phyloP scores from a whole-genome alignment of 208 protist species.

The Leishmania lainsoni region DNA sequence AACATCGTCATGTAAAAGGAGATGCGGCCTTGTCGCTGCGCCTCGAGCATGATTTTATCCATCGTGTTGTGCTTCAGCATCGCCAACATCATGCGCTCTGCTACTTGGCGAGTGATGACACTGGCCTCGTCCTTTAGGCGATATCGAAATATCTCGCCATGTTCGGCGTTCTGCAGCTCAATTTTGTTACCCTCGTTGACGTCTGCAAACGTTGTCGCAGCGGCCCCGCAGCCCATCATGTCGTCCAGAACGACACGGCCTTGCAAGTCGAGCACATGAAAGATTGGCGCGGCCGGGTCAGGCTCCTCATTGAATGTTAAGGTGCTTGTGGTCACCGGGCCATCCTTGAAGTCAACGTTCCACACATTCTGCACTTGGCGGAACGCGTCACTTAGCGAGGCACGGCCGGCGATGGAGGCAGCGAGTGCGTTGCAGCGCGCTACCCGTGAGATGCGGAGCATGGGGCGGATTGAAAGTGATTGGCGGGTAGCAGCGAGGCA shows the following conservation, averaged over 20 bases:
- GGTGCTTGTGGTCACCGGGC: constrained; percentile 43
- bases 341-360: constrained; percentile 66
- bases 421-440: constrained; percentile 29
- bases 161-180: constrained; percentile 11
- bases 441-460: constrained; percentile 24
- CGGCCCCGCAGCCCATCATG: background rate
- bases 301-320: constrained; percentile 53
- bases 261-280: constrained; percentile 67
- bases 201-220: background rate
- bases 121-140: constrained; percentile 22
- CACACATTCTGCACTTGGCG: constrained; percentile 55
- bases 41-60: constrained; percentile 93
- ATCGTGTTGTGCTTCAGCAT: constrained; percentile 95
- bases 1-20: constrained; percentile 98
- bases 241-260: constrained; percentile 36
- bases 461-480: background rate
- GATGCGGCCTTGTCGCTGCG: constrained; percentile 95
- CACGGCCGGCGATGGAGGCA: constrained; percentile 19
- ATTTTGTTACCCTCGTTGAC: background rate
- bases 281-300: constrained; percentile 48
- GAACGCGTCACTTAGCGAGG: constrained; percentile 44
- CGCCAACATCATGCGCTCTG: constrained; percentile 86
- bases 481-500: background rate
- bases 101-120: constrained; percentile 29
- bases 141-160: constrained; percentile 34